A percentile compares a stretch with the other conserved stretches of the same genome.
These are phyloP conservation scores for Mimosa pudica DNA, from an alignment of 306 rosid species.

Conservation along the genomic window DNA sequence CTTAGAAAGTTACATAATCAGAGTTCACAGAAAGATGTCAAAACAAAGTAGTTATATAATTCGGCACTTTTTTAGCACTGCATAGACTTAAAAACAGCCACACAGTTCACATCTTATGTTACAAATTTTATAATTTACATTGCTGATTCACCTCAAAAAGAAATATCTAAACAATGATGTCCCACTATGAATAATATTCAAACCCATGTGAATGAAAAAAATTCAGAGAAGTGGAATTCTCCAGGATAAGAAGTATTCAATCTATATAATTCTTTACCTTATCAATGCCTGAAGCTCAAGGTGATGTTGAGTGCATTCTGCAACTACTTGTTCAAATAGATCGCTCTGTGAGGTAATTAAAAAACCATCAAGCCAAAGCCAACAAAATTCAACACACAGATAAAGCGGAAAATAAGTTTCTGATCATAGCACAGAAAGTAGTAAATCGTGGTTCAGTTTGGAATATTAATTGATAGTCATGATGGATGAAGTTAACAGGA, in stretches of 20 bases:
- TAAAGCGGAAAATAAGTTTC: not conserved
- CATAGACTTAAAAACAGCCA: not conserved
- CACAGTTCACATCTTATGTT: not conserved
- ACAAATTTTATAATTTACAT: not conserved
- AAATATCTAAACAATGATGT: not conserved
- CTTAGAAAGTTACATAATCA: not conserved
- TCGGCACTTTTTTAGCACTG: not conserved
- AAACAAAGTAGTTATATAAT: not conserved
- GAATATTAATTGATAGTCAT: not conserved
- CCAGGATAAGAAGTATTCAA: not conserved
- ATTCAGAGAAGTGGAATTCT: slow-evolving; percentile 9
- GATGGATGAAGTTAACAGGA: slow-evolving; percentile 4
- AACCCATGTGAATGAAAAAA: not conserved
- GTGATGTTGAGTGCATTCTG: slow-evolving; percentile 52
- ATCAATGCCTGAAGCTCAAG: slow-evolving; percentile 52
- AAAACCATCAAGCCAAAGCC: slow-evolving; percentile 28
- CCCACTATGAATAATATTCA: not conserved
- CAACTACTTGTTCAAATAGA: slow-evolving; percentile 48
- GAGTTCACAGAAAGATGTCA: not conserved
- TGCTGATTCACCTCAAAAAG: not conserved
- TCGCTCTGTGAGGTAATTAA: slow-evolving; percentile 43
- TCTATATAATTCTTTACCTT: slow-evolving; percentile 34
- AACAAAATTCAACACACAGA: slow-evolving; percentile 30
- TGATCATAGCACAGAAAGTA: slow-evolving; percentile 6
- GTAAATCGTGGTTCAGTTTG: slow-evolving; percentile 1